Evolutionary conservation across 1,284 basidiomycete species (phyloP), one percentile per base, ranked within the genome.

Genomic region (Trametes versicolor): DNA sequence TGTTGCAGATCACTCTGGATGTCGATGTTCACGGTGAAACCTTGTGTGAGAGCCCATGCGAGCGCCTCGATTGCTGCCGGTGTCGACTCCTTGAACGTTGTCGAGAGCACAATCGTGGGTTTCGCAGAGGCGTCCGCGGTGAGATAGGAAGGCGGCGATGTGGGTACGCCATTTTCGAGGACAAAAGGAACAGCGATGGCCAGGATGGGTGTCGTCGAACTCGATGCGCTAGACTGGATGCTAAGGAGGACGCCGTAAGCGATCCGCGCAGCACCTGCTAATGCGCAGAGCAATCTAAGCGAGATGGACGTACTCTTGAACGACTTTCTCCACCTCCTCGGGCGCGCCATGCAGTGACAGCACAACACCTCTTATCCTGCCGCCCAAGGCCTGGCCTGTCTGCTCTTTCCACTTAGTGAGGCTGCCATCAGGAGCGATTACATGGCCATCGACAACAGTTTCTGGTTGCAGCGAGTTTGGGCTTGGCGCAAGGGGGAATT

Each of bases 1-100:
- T 74, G 73, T 10, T 82, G 78, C 58, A 91, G 78, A 56, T 83
- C 80, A 39, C 81, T 79, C 67, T 85, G 80, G 54, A 94, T 80
- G 72, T 92, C 87, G 67, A 94, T 84, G 72, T 93, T 90, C 21
- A 94, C 84, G 17, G 86, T 84, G 61, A 83, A 81, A 45, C 85
- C 87, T 63, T 83, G 81, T 53, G 84, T 77, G 10, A 94, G 78
- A 0, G 90, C 91, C 86, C 88, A 90, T 66, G 78, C 77, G 43
- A 94, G 78, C 55, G 84, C 87, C 4, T 82, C 80, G 27, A 85
- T 77, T 10, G 82, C 82, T 25, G 82, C 77, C 1, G 84, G 80
- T 8, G 83, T 82, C 29, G 81, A 75, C 52, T 79, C 72, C 15
- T 80, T 82, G 76, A 88, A 92, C 1, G 83, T 77, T 0, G 90